Conservation (phyloP, 306 rosid species). For the Cicer arietinum region DNA sequence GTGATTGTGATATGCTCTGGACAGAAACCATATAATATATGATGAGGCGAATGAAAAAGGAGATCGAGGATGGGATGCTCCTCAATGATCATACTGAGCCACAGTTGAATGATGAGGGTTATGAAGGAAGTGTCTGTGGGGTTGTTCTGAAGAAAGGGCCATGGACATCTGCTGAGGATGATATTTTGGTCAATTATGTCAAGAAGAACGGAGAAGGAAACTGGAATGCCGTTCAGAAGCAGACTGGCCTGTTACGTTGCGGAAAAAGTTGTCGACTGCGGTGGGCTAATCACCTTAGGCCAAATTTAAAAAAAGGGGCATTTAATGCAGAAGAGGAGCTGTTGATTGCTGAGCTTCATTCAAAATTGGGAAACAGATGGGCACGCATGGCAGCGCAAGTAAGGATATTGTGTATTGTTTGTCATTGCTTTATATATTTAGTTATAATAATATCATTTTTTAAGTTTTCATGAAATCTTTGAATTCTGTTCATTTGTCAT, state of each 20-base stretch:
- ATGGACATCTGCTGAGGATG: slow-evolving; percentile 93
- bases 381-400: slow-evolving; percentile 95
- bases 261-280: slow-evolving; percentile 98
- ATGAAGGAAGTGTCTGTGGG: slow-evolving; percentile 52
- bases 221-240: slow-evolving; percentile 99
- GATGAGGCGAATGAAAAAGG: slow-evolving; percentile 64
- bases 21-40: slow-evolving; percentile 48
- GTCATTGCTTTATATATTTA: slow-evolving; percentile 16
- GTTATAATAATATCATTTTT: neutral
- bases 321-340: slow-evolving; percentile 82
- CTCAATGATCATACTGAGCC: slow-evolving; percentile 56
- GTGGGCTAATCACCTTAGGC: slow-evolving; percentile 99
- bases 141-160: slow-evolving; percentile 88
- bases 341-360: slow-evolving; percentile 83
- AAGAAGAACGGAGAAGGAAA: slow-evolving; percentile 95
- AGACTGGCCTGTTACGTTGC: slow-evolving; percentile 85
- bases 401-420: slow-evolving; percentile 53
- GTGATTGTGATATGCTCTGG: slow-evolving; percentile 46
- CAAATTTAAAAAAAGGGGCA: slow-evolving; percentile 92
- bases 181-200: slow-evolving; percentile 87
- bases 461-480: slow-evolving; percentile 31
- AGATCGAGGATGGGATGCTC: slow-evolving; percentile 63
- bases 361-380: slow-evolving; percentile 97
- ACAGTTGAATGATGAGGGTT: slow-evolving; percentile 60
- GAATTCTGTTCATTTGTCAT: slow-evolving; percentile 16